Percentiles rank a stretch among this genome's conserved stretches.
Evolutionary conservation across 2,329 filamentous ascomycete species (phyloP).

Genomic region (Daldinia sp.): DNA sequence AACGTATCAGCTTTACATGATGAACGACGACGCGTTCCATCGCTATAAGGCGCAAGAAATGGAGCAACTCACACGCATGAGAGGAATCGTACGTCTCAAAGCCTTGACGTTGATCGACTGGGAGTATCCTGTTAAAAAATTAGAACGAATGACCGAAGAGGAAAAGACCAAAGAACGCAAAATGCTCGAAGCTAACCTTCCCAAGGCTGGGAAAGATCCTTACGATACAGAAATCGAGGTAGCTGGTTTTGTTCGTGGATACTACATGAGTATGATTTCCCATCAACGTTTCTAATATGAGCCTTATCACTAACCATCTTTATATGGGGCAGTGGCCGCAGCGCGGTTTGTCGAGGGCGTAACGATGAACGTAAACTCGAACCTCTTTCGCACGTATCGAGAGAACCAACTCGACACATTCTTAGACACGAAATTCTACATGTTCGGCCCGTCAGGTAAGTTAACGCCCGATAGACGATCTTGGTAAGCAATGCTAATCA

Average conservation of each 20-base stretch:
- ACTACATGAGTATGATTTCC: slow-evolving; percentile 63
- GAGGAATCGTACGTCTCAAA: slow-evolving; percentile 60
- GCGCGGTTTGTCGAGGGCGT: slow-evolving; percentile 68
- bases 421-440: slow-evolving; percentile 41
- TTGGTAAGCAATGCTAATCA: slow-evolving; percentile 7
- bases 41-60: slow-evolving; percentile 57
- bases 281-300: not conserved
- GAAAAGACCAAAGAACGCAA: slow-evolving; percentile 56
- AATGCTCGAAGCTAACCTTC: slow-evolving; percentile 52
- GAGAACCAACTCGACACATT: slow-evolving; percentile 38
- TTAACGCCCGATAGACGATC: slow-evolving; percentile 1
- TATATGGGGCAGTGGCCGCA: slow-evolving; percentile 58
- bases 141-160: slow-evolving; percentile 57
- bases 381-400: slow-evolving; percentile 42
- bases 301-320: slow-evolving; percentile 12
- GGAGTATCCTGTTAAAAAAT: slow-evolving; percentile 39
- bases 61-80: slow-evolving; percentile 54
- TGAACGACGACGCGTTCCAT: slow-evolving; percentile 59
- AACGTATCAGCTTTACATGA: slow-evolving; percentile 63
- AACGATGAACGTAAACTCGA: slow-evolving; percentile 45
- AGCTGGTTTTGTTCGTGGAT: slow-evolving; percentile 69
- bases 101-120: slow-evolving; percentile 51
- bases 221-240: slow-evolving; percentile 69
- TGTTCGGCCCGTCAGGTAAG: slow-evolving; percentile 43
- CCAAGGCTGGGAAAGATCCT: slow-evolving; percentile 63